A percentile compares a stretch with the other conserved stretches of the same genome.
Conservation (phyloP, 2,329 filamentous ascomycete species). For the Aschersonia sp. region DNA sequence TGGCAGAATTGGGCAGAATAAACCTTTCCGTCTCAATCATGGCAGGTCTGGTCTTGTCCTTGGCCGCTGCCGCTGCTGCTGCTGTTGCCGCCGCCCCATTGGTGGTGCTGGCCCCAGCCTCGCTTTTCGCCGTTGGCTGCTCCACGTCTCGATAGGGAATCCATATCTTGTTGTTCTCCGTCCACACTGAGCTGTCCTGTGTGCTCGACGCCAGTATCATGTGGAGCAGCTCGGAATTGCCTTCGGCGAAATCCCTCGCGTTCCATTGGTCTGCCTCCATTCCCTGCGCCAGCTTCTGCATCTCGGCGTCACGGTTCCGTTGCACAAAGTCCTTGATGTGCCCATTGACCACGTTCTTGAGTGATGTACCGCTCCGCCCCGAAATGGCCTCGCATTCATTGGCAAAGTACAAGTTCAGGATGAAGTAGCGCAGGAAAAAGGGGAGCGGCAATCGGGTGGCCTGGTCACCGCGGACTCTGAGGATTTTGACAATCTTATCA, state of each 20-base stretch:
- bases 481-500: constrained; percentile 58
- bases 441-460: constrained; percentile 51
- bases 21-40: constrained; percentile 74
- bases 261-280: constrained; percentile 76
- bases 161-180: constrained; percentile 44
- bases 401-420: constrained; percentile 66
- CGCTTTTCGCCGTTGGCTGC: constrained; percentile 13
- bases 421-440: constrained; percentile 69
- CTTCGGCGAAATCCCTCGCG: constrained; percentile 57
- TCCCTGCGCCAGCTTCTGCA: constrained; percentile 56
- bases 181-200: constrained; percentile 53
- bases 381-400: constrained; percentile 80
- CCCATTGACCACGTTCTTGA: constrained; percentile 67
- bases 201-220: constrained; percentile 57
- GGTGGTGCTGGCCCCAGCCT: too few relatives aligned
- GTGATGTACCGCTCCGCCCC: constrained; percentile 56
- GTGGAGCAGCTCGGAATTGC: constrained; percentile 43
- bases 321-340: constrained; percentile 74
- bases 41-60: constrained; percentile 55
- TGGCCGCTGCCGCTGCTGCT: constrained; percentile 31
- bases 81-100: constrained; percentile 18
- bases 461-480: constrained; percentile 65
- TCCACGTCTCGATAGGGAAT: constrained; percentile 27
- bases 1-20: constrained; percentile 70
- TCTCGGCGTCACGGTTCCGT: constrained; percentile 54